Evolutionary conservation across 73 alveolate genomes (phyloP), one percentile per base, ranked within the genome.

Genomic region (Paramecium sonneborni): DNA sequence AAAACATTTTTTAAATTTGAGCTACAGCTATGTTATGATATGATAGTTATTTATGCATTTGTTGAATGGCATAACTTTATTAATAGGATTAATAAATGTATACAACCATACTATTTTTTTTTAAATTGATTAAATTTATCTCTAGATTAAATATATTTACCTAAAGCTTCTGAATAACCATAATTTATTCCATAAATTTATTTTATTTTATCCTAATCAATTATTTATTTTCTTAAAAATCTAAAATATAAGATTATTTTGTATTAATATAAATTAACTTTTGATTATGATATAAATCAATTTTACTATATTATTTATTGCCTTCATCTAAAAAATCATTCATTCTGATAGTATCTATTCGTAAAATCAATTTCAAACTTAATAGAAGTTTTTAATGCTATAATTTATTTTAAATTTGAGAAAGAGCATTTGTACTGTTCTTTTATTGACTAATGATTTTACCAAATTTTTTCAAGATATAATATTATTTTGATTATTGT

Each of bases 11-110:
- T 23, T 79, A 39, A 5, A 79, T 79, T 79, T 79, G 23, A 1
- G 55, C 90, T 0, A 79, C 72, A 18, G 68, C 68, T 18, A 52
- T 24, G 56, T 76, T 30, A 79, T 79, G 18, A 41, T 68, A 68
- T 68, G 90, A 24, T 79, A 79, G 9, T 76, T 62, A 79, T 34
- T 43, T n/a, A n/a, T 79, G 48, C 56, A 79, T 4, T 41, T n/a
- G 20, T 79, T 79, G 52, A 79, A 79, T 43, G 68, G 85, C 79
- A 97, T 93, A 30, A 93, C 96, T 14, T 92, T 41, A 92, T 92
- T 96, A 26, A 95, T 92, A 8, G 99, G 99, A 32, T 93, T 55
- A 9, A 95, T 94, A 89, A 93, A 97, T 86, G 96, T 97, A 96
- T 93, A 62, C 99, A 86, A 12, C 99, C 99, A 52, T 88, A 85